phyloP scores from a whole-genome alignment of 208 protist genomes.

The Leishmania amazonensis region DNA sequence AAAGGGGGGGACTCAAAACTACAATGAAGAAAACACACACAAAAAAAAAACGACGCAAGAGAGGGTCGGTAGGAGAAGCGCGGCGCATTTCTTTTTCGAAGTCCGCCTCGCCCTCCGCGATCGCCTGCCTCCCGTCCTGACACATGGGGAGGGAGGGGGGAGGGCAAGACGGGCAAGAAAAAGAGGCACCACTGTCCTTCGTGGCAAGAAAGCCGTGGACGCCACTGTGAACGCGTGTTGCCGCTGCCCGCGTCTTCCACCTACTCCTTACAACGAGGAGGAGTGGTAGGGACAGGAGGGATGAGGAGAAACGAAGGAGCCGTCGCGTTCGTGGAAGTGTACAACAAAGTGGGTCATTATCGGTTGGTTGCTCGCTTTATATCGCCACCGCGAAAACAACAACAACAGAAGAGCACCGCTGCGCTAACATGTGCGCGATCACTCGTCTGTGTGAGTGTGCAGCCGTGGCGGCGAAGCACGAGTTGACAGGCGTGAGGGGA shows the following conservation, averaged over 20 bases:
- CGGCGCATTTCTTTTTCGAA: too few species aligned
- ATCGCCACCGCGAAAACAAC: not conserved
- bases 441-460: not conserved
- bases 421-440: not conserved
- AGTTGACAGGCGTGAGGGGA: not conserved
- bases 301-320: not conserved
- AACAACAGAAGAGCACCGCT: not conserved
- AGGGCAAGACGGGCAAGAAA: not conserved
- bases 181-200: not conserved
- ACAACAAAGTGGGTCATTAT: not conserved
- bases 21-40: not conserved
- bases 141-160: too few species aligned
- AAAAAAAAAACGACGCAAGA: not conserved
- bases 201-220: not conserved
- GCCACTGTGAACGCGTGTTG: not conserved
- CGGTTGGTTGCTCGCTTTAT: not conserved
- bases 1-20: not conserved
- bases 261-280: not conserved
- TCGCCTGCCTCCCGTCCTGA: too few species aligned
- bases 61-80: not conserved
- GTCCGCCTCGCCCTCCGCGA: too few species aligned
- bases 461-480: not conserved
- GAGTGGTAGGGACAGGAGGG: not conserved
- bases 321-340: not conserved
- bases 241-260: not conserved